These are phyloP conservation scores for Allantophomopsis cytisporea DNA, from an alignment of 2,329 filamentous ascomycete species.

Conservation along the genomic window DNA sequence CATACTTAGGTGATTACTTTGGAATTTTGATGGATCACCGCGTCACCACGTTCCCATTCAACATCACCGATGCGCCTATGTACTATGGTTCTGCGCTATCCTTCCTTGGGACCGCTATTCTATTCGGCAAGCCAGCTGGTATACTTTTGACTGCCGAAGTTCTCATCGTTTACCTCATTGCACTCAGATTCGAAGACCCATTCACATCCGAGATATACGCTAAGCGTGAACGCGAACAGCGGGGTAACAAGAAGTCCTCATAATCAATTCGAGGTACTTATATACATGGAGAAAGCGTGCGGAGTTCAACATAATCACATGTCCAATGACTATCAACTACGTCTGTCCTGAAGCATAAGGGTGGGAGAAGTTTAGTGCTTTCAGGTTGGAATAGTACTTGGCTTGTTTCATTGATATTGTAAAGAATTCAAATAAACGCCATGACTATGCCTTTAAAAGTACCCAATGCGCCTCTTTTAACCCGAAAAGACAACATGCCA, in stretches of 20 bases:
- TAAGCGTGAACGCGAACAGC: conserved; percentile 48
- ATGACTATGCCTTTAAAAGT: conserved; percentile 37
- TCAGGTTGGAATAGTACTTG: no score
- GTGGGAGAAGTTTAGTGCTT: no score
- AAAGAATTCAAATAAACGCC: no score
- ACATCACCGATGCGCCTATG: conserved; percentile 82
- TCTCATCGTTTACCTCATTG: conserved; percentile 64
- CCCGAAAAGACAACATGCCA: no score
- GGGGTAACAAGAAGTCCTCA: neutral
- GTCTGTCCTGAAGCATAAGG: neutral
- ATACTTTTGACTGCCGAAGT: conserved; percentile 65
- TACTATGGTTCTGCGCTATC: conserved; percentile 89
- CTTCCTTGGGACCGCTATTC: conserved; percentile 77
- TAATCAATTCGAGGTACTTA: neutral
- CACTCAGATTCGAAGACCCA: conserved; percentile 75
- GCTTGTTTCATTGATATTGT: no score
- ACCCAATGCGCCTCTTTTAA: conserved; percentile 45
- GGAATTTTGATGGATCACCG: conserved; percentile 94
- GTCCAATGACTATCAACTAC: neutral
- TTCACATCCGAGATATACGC: conserved; percentile 86
- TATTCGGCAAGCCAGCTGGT: conserved; percentile 79
- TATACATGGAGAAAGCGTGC: neutral
- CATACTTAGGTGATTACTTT: conserved; percentile 25
- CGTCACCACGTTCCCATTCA: conserved; percentile 94
- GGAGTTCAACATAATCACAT: neutral